A percentile compares a stretch with the other conserved stretches of the same genome.
Conservation (phyloP, 2,329 filamentous ascomycete genomes). For the Fusarium ambrosium region DNA sequence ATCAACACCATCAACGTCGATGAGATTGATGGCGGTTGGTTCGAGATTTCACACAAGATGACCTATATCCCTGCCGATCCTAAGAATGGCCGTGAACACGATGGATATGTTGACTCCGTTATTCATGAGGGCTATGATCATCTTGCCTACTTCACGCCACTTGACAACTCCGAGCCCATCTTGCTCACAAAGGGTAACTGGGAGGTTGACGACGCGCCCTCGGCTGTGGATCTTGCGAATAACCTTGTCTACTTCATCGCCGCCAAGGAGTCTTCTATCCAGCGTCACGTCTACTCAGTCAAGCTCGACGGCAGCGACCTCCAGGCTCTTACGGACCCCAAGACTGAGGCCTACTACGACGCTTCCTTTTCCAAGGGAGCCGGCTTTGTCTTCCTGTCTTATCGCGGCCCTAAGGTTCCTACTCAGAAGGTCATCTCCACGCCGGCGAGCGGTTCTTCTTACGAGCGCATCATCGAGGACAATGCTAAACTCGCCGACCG, state of each 20-base stretch:
- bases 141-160: conserved; percentile 90
- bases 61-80: conserved; percentile 88
- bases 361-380: conserved; percentile 87
- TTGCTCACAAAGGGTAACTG: conserved; percentile 90
- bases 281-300: conserved; percentile 93
- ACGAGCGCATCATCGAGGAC: conserved; percentile 81
- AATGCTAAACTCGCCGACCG: conserved; percentile 79
- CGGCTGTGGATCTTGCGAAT: conserved; percentile 84
- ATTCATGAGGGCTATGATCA: conserved; percentile 91
- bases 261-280: conserved; percentile 88
- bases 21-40: conserved; percentile 95
- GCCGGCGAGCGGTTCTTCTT: conserved; percentile 74
- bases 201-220: conserved; percentile 91
- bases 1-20: conserved; percentile 85
- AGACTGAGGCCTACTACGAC: conserved; percentile 81
- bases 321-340: conserved; percentile 79
- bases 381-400: conserved; percentile 86
- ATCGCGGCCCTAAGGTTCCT: conserved; percentile 86
- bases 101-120: conserved; percentile 94
- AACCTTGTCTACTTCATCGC: conserved; percentile 93
- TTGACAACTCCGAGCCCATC: conserved; percentile 85
- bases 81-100: conserved; percentile 78
- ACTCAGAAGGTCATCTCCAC: conserved; percentile 93
- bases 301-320: conserved; percentile 83
- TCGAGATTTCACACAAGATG: conserved; percentile 91